Base-by-base conservation (phyloP, 139 green algal species). In the Chlamydomonas schloesseri region DNA sequence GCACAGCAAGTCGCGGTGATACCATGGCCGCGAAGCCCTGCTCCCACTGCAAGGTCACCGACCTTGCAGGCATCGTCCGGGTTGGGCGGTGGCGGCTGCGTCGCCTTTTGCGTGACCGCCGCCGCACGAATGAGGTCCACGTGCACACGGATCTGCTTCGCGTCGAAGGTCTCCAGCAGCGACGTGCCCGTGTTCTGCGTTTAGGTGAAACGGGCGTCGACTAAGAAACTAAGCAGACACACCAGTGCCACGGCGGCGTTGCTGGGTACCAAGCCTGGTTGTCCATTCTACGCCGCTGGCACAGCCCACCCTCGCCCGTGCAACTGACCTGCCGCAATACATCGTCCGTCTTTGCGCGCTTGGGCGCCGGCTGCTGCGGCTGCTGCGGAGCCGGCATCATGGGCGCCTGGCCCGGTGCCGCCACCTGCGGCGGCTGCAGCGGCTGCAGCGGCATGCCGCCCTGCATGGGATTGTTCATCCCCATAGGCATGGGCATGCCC, bases 141-240 rank as follows among this genome's bases (percentile, higher is more conserved):
- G 90, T 99, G 97, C 21, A 80, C 58, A 29, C 90, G 68, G 68
- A 99, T 98, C 91, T 98, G 90, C 62, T 95, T 72, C 2, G 86
- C 78, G 17, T 71, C 93, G 81, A 99, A 98, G 24, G 93, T 96
- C 91, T 99, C 97, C 71, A 99, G 82, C 77, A 99, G 91, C 0
- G 93, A 97, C 15, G 97, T 99, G 47, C 96, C 96, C 18, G 90
- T 93, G 83, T 95, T 93, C 92, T 95, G 88, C 29, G 29, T 15
- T n/a, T n/a, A n/a, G n/a, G n/a, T n/a, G n/a, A n/a, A n/a, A n/a
- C n/a, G n/a, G n/a, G n/a, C n/a, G n/a, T n/a, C n/a, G n/a, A n/a
- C n/a, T n/a, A n/a, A n/a, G n/a, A n/a, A n/a, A n/a, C n/a, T n/a
- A n/a, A n/a, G n/a, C n/a, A n/a, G n/a, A n/a, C n/a, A n/a, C n/a